A percentile compares a stretch with the other conserved stretches of the same genome.
These are phyloP conservation scores for Botrytis sinoallii DNA, from an alignment of 2,329 filamentous ascomycete species.

Conservation along the genomic window DNA sequence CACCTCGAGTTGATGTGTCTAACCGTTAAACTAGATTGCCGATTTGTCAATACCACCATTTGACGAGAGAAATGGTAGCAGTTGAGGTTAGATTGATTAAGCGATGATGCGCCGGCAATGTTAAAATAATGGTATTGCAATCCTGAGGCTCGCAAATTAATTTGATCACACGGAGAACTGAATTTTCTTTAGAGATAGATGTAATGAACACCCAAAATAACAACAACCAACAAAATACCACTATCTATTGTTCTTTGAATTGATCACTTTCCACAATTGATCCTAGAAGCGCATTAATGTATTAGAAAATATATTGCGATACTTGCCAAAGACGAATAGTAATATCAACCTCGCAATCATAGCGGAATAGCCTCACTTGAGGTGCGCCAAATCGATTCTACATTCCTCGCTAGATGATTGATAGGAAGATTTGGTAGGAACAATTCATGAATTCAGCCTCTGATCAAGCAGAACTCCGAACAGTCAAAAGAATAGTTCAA, in stretches of 20 bases:
- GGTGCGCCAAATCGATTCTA: not conserved
- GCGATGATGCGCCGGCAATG: not conserved
- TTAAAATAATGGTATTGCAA: not conserved
- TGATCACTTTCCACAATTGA: not conserved
- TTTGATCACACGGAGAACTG: not conserved
- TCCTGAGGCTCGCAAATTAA: not conserved
- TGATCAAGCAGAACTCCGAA: not conserved
- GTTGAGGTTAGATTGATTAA: not conserved
- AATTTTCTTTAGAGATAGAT: not conserved
- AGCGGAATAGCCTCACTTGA: not conserved
- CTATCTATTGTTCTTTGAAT: not conserved
- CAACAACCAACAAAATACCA: not conserved
- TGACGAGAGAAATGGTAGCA: not conserved
- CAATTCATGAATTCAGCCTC: not conserved
- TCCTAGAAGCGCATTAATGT: not conserved
- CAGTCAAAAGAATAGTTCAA: not conserved
- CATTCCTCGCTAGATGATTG: not conserved
- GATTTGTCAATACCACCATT: constrained; percentile 9
- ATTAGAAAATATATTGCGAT: not conserved
- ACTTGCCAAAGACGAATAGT: not conserved
- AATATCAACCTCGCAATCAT: not conserved
- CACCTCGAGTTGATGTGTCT: constrained; percentile 2
- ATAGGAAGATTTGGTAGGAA: not conserved
- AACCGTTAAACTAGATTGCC: not conserved
- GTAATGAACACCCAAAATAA: not conserved